Conservation (phyloP, 2,329 filamentous ascomycete genomes). For the Elsinoe perseae region DNA sequence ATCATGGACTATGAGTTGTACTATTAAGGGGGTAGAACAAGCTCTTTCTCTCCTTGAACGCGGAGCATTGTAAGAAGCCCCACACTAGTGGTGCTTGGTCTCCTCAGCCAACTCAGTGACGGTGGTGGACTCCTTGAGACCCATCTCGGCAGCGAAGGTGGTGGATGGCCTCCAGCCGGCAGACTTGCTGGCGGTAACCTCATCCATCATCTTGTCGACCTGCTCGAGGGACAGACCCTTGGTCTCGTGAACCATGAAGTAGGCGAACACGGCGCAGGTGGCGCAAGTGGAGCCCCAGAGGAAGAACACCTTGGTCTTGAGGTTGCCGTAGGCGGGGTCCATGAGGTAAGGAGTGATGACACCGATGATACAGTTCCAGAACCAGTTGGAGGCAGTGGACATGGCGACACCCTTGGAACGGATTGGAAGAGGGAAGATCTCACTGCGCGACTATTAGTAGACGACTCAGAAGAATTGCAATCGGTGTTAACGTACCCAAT, state of each 20-base stretch:
- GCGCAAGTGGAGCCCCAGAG: slow-evolving; percentile 36
- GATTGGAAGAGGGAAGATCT: slow-evolving; percentile 70
- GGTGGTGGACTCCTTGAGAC: slow-evolving; percentile 17
- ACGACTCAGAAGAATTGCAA: slow-evolving; percentile 38
- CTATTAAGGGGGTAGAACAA: not conserved
- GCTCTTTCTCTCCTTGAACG: not conserved
- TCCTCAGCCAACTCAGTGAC: slow-evolving; percentile 18
- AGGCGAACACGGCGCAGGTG: slow-evolving; percentile 31
- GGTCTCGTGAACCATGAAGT: slow-evolving; percentile 34
- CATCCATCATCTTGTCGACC: slow-evolving; percentile 37
- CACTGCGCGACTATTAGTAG: slow-evolving; percentile 47
- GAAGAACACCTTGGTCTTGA: slow-evolving; percentile 42
- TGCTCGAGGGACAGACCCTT: slow-evolving; percentile 35
- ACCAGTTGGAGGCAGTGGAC: slow-evolving; percentile 83
- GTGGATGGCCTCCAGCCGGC: slow-evolving; percentile 27
- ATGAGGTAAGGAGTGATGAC: slow-evolving; percentile 70
- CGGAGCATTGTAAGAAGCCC: not conserved
- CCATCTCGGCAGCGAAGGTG: slow-evolving; percentile 26
- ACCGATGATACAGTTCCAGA: slow-evolving; percentile 68
- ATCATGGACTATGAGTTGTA: not conserved
- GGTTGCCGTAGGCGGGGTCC: slow-evolving; percentile 48
- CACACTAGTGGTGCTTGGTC: slow-evolving; percentile 16
- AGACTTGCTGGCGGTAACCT: slow-evolving; percentile 37
- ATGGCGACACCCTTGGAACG: slow-evolving; percentile 58
- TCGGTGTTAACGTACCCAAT: slow-evolving; percentile 16